phyloP scores from a whole-genome alignment of 345 rosid genomes.

The Citrus sp. region DNA sequence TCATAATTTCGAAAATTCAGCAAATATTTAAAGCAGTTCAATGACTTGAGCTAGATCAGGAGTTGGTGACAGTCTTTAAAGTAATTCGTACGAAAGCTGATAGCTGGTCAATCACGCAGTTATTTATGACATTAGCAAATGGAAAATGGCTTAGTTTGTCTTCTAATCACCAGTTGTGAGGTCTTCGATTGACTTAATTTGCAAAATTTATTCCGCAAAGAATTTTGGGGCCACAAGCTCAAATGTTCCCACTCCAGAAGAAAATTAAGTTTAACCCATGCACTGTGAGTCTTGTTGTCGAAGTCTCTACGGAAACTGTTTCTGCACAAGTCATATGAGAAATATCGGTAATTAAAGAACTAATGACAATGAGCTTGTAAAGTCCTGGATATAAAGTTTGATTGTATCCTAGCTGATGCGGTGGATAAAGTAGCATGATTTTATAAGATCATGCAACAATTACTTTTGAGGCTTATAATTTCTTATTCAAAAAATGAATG shows the following conservation, averaged over 20 bases:
- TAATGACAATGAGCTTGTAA: too few relatives aligned
- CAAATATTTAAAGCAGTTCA: not conserved
- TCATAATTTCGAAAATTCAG: not conserved
- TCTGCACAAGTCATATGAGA: too few relatives aligned
- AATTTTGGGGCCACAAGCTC: not conserved
- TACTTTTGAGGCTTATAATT: too few relatives aligned
- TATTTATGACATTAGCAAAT: not conserved
- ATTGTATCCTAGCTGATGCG: too few relatives aligned
- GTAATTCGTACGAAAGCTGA: not conserved
- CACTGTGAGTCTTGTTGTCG: too few relatives aligned
- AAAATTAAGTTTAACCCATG: not conserved
- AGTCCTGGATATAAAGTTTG: too few relatives aligned
- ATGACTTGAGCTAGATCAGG: not conserved
- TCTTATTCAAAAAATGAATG: too few relatives aligned
- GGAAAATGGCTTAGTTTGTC: not conserved
- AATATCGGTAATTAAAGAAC: too few relatives aligned
- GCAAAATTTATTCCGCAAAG: not conserved
- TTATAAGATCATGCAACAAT: too few relatives aligned
- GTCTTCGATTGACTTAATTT: not conserved
- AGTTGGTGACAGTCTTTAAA: not conserved
- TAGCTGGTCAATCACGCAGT: not conserved
- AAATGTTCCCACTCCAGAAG: not conserved
- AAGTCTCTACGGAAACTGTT: too few relatives aligned
- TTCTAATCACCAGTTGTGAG: not conserved
- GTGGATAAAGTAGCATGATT: too few relatives aligned